Evolutionary conservation across 176 grass and related monocot genomes (phyloP), one percentile per base, ranked within the genome.

Genomic region (Triticum dicoccoides): DNA sequence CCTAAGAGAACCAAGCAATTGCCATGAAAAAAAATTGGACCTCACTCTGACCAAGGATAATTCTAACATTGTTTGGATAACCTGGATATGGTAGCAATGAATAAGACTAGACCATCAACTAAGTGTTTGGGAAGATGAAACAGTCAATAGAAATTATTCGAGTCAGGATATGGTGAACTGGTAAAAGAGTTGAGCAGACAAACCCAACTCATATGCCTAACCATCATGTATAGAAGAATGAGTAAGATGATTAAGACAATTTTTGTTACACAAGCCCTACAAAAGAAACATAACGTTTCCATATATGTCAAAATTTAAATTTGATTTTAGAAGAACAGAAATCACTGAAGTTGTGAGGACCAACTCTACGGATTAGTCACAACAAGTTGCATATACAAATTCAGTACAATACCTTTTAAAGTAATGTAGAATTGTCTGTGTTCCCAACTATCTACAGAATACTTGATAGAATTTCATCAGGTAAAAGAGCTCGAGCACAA

Each of bases 391-490:
- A 77, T 27, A 77, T 63, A 62, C 24, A 10, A 85, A 47, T 62
- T 41, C 33, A 78, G 51, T 80, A 84, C 30, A 69, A 12, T 81
- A 95, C 93, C 92, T 94, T 94, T 79, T 94, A 84, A 25, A 98
- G 84, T 62, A 98, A 88, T 59, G 88, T 92, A 69, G 67, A 79
- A 79, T 92, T 92, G 3, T 88, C 41, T 80, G 92, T 92, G 35
- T 98, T 98, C 69, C 65, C 90, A 86, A 98, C 61, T 87, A 96
- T 94, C 91, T 91, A 95, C 4, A 98, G 37, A 67, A 98, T 73
- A 54, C 91, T 86, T 76, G 68, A 84, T 92, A 95, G 88, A 88
- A 95, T 85, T 44, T 91, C 83, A 89, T 94, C 88, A 65, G 84
- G 70, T 77, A 88, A 69, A 33, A 98, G 86, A 91, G 90, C 90